Conservation (phyloP, 1,284 basidiomycete species). For the Athelia psychrophila region DNA sequence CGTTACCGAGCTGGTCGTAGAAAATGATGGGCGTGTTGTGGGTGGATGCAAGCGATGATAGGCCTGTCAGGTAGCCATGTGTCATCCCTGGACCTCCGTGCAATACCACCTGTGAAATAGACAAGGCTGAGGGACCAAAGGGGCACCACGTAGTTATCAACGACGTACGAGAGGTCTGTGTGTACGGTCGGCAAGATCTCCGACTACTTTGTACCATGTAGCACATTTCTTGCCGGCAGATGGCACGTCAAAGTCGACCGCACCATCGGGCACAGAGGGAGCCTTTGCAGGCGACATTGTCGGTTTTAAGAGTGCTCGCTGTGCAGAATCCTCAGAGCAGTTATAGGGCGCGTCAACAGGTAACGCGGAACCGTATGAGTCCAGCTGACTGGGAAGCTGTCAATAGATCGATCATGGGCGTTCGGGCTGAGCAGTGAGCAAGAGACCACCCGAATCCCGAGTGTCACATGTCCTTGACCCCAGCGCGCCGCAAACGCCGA, state of each 20-base stretch:
- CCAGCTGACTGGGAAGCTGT: too few relatives aligned
- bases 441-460: too few relatives aligned
- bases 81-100: constrained; percentile 43
- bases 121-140: too few relatives aligned
- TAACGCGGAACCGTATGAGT: too few relatives aligned
- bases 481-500: too few relatives aligned
- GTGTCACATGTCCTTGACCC: too few relatives aligned
- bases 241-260: constrained; percentile 4
- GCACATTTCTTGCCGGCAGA: constrained; percentile 6
- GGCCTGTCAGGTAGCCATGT: constrained; percentile 35
- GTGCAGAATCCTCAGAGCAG: too few relatives aligned
- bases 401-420: too few relatives aligned
- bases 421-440: too few relatives aligned
- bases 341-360: too few relatives aligned
- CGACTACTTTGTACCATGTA: constrained; percentile 12
- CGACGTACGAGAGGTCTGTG: constrained; percentile 27
- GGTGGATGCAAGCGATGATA: constrained; percentile 28
- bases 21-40: constrained; percentile 37
- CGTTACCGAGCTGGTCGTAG: constrained; percentile 49
- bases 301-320: too few relatives aligned
- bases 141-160: too few relatives aligned
- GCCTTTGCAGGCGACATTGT: neutral
- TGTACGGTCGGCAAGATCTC: constrained; percentile 12
- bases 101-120: constrained; percentile 24
- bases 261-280: constrained; percentile 4